A percentile compares a stretch with the other conserved stretches of the same genome.
Conservation (phyloP, 495 filamentous ascomycete genomes). For the Xylaria cubensis region DNA sequence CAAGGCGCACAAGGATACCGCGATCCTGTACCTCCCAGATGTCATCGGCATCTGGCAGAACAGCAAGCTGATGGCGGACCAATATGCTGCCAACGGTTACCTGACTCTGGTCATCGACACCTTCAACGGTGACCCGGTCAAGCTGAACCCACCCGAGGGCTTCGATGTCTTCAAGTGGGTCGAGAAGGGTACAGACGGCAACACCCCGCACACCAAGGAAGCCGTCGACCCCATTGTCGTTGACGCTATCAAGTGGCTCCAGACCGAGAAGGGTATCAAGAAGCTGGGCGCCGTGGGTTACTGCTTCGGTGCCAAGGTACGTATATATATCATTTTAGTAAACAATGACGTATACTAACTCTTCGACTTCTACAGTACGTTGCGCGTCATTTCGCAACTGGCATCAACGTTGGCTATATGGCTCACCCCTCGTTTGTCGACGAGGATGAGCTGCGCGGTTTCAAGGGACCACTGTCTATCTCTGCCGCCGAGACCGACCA, state of each 20-base stretch:
- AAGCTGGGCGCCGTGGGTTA: constrained; percentile 77
- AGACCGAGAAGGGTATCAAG: constrained; percentile 61
- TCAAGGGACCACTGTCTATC: constrained; percentile 76
- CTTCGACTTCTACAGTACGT: constrained; percentile 46
- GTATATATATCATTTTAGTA: not conserved
- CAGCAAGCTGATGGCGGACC: constrained; percentile 80
- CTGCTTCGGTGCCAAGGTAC: constrained; percentile 75
- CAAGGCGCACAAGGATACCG: constrained; percentile 54
- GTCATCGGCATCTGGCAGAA: constrained; percentile 79
- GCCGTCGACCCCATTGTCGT: constrained; percentile 62
- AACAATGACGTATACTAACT: not conserved
- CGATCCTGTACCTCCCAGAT: constrained; percentile 66
- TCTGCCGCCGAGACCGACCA: constrained; percentile 78
- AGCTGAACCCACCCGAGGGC: constrained; percentile 60
- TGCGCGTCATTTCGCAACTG: constrained; percentile 52
- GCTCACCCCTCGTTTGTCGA: constrained; percentile 82
- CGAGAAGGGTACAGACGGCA: constrained; percentile 48
- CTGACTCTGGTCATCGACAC: constrained; percentile 77
- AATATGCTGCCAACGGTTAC: constrained; percentile 83
- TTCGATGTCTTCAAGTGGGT: constrained; percentile 71
- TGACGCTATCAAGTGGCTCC: constrained; percentile 53
- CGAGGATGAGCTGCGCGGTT: constrained; percentile 74
- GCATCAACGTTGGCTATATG: constrained; percentile 66
- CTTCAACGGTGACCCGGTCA: constrained; percentile 74
- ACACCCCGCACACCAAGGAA: constrained; percentile 64